phyloP scores from a whole-genome alignment of 1,139 yeast species.

The Pichia sp. region DNA sequence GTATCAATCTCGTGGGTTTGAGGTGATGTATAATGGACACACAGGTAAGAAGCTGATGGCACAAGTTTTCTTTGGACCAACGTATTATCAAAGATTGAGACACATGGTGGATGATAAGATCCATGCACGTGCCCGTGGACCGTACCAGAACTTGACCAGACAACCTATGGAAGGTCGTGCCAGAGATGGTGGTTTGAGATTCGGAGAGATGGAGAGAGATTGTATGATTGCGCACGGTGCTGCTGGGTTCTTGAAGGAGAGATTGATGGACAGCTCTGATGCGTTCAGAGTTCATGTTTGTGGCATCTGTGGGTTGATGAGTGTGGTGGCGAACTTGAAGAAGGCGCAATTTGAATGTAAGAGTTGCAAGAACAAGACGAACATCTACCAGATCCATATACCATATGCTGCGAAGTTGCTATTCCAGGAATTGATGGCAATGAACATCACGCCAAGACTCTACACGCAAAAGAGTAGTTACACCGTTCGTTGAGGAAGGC shows the following conservation, averaged over 20 bases:
- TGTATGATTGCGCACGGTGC: slow-evolving; percentile 99
- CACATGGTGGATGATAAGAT: slow-evolving; percentile 99
- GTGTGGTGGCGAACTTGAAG: slow-evolving; percentile 93
- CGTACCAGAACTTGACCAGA: slow-evolving; percentile 95
- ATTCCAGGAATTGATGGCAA: slow-evolving; percentile 98
- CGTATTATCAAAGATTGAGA: slow-evolving; percentile 95
- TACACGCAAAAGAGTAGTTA: slow-evolving; percentile 50
- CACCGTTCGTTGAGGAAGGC: slow-evolving; percentile 22
- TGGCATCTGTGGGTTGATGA: slow-evolving; percentile 97
- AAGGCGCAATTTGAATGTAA: slow-evolving; percentile 98
- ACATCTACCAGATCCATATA: slow-evolving; percentile 93
- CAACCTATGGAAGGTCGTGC: slow-evolving; percentile 99
- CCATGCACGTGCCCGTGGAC: slow-evolving; percentile 99
- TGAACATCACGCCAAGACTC: slow-evolving; percentile 89
- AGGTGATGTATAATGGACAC: slow-evolving; percentile 97
- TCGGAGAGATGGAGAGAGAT: slow-evolving; percentile 99
- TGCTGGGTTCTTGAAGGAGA: slow-evolving; percentile 93
- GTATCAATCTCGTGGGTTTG: slow-evolving; percentile 96
- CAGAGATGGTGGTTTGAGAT: slow-evolving; percentile 98
- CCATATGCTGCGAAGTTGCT: slow-evolving; percentile 96
- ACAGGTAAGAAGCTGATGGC: slow-evolving; percentile 98
- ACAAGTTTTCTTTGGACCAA: slow-evolving; percentile 97
- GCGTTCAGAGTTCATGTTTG: slow-evolving; percentile 97
- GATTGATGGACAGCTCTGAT: slow-evolving; percentile 98
- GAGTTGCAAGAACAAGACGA: slow-evolving; percentile 96